phyloP scores from a whole-genome alignment of 768 basidiomycete species.

The Pleurotus giganteus region DNA sequence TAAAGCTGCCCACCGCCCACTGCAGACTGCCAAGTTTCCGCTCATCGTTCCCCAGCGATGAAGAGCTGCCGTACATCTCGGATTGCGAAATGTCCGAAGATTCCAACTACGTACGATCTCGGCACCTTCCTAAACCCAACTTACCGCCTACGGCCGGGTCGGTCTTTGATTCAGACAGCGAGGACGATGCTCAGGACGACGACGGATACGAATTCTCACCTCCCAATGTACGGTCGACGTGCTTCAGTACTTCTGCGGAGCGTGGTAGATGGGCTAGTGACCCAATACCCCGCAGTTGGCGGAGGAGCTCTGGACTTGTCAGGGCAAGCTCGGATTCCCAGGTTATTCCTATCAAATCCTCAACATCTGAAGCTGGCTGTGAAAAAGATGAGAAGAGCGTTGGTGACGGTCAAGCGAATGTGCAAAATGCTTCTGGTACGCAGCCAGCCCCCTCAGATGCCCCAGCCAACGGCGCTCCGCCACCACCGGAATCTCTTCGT shows the following conservation, averaged over 20 bases:
- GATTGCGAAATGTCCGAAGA: slow-evolving; percentile 32
- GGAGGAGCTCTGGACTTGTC: slow-evolving; percentile 33
- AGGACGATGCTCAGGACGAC: slow-evolving; percentile 27
- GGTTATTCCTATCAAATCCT: not conserved
- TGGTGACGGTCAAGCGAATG: not conserved
- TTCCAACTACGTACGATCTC: slow-evolving; percentile 21
- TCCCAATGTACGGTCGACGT: slow-evolving; percentile 41
- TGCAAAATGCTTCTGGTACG: not conserved
- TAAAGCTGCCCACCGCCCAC: slow-evolving; percentile 18
- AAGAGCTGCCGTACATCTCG: slow-evolving; percentile 27
- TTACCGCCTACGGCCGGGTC: slow-evolving; percentile 18
- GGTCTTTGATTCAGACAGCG: slow-evolving; percentile 32
- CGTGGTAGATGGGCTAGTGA: slow-evolving; percentile 59
- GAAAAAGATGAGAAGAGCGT: not conserved
- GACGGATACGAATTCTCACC: slow-evolving; percentile 25
- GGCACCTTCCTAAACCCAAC: slow-evolving; percentile 23
- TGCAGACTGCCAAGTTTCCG: slow-evolving; percentile 26
- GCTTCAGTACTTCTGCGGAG: slow-evolving; percentile 54
- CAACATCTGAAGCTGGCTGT: not conserved
- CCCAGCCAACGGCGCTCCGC: not conserved
- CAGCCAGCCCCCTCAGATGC: not conserved
- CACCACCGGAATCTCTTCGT: not conserved
- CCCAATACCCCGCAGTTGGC: slow-evolving; percentile 31
- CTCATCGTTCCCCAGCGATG: slow-evolving; percentile 23
- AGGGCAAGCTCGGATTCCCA: slow-evolving; percentile 22